Evolutionary conservation across 2,329 filamentous ascomycete genomes (phyloP).

Genomic region (Penicillium thymicola): DNA sequence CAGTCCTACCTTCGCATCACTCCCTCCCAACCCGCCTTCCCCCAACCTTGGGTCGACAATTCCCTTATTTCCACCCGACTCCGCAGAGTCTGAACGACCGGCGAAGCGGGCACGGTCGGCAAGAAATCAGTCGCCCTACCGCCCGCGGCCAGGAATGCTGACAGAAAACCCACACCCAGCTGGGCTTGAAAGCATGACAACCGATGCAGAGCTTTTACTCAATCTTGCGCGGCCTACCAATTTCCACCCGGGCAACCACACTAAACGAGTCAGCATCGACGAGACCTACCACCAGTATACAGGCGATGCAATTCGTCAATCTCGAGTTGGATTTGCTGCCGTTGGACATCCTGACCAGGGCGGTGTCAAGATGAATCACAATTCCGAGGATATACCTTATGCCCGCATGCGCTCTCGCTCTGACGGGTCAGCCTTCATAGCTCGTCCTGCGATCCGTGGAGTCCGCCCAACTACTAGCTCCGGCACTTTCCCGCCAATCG

Average conservation of each 20-base stretch:
- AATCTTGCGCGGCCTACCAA: slow-evolving; percentile 43
- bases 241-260: slow-evolving; percentile 26
- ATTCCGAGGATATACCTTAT: slow-evolving; percentile 24
- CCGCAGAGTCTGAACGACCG: slow-evolving; percentile 46
- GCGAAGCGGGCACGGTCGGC: slow-evolving; percentile 61
- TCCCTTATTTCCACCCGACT: slow-evolving; percentile 31
- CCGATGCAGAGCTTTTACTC: slow-evolving; percentile 49
- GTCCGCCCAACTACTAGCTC: slow-evolving; percentile 40
- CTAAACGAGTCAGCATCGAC: slow-evolving; percentile 34
- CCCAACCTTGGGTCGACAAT: slow-evolving; percentile 24
- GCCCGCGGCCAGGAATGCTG: slow-evolving; percentile 26
- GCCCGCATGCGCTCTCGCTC: slow-evolving; percentile 43
- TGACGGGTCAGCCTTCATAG: slow-evolving; percentile 41
- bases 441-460: slow-evolving; percentile 36
- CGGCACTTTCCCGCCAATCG: slow-evolving; percentile 32
- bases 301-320: slow-evolving; percentile 23
- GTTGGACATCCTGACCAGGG: slow-evolving; percentile 14
- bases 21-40: slow-evolving; percentile 32
- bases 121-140: slow-evolving; percentile 46
- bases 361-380: slow-evolving; percentile 17
- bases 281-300: slow-evolving; percentile 27
- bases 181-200: slow-evolving; percentile 42
- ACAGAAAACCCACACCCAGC: slow-evolving; percentile 32
- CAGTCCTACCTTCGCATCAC: slow-evolving; percentile 43
- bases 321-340: slow-evolving; percentile 20